Evolutionary conservation across 2,329 filamentous ascomycete genomes (phyloP), one percentile per base, ranked within the genome.

Genomic region (Talaromyces sp.): DNA sequence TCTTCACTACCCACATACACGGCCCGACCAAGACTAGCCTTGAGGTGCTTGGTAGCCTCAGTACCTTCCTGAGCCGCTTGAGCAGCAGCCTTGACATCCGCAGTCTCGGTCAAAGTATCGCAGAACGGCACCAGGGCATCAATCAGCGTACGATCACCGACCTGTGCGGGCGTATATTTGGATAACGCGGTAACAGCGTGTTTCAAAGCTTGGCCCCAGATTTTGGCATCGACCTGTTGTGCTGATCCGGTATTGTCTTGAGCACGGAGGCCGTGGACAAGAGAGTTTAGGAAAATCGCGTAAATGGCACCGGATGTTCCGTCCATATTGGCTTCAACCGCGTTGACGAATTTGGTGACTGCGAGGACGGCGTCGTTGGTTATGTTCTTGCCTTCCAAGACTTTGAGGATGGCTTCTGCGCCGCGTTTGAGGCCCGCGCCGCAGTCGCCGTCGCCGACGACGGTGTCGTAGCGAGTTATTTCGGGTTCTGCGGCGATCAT

Each of bases 61-160:
- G 92, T 88, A 0, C 88, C 94, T 48, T 85, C 80, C 62, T 83
- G 82, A 0, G 91, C 87, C 1, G 89, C 91, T 65, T 84, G 79
- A 0, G 90, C 91, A 7, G 94, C 92, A 69, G 85, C 80, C 63
- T 84, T 81, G 19, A 94, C 71, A 69, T 89, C 83, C 13, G 83
- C 84, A 0, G 85, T 86, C 67, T 81, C 74, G 6, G 75, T 79
- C 2, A 97, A 80, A 2, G 81, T 83, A 43, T 90, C 83, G 53
- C 95, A 86, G 70, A 97, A 99, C 1, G 94, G 94, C 62, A 89
- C 84, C 52, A 99, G 78, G 1, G 93, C 91, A 74, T 99, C 94
- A 35, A 97, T 83, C 36, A 97, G 77, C 0, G 94, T 99, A 53
- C 94, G 83, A 71, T 99, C 94, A 28, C 94, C 94, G 0, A 88